These are phyloP conservation scores for Yamadazyma diospyri DNA, from an alignment of 1,139 yeast genomes.

Conservation along the genomic window DNA sequence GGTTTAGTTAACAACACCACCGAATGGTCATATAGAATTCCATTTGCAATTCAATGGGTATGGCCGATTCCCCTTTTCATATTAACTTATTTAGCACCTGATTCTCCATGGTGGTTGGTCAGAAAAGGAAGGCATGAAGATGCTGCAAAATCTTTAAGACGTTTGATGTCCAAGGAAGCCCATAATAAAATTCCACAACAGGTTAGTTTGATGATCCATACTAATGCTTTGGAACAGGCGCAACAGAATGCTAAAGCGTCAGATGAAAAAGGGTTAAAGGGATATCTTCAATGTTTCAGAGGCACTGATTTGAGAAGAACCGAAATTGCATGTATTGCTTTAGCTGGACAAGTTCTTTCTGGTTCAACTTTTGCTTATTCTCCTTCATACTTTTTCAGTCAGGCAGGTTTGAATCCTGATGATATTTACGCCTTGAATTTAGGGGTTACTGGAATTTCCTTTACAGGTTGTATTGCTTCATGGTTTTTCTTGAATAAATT, in stretches of 20 bases:
- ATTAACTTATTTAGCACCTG: slow-evolving; percentile 22
- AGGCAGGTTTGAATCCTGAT: slow-evolving; percentile 17
- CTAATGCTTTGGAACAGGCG: slow-evolving; percentile 23
- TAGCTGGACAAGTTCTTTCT: slow-evolving; percentile 21
- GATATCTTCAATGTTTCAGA: slow-evolving; percentile 23
- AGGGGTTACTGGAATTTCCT: slow-evolving; percentile 24
- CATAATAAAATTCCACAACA: slow-evolving; percentile 18
- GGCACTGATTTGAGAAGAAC: slow-evolving; percentile 24
- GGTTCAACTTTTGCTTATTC: slow-evolving; percentile 21
- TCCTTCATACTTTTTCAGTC: slow-evolving; percentile 20
- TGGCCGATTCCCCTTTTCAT: slow-evolving; percentile 23
- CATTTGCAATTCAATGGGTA: slow-evolving; percentile 28
- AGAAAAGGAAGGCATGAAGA: slow-evolving; percentile 21
- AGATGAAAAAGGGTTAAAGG: slow-evolving; percentile 18
- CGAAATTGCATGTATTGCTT: slow-evolving; percentile 22
- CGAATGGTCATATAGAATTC: slow-evolving; percentile 23
- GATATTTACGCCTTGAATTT: slow-evolving; percentile 22
- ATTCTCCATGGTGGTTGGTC: slow-evolving; percentile 27
- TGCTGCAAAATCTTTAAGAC: slow-evolving; percentile 19
- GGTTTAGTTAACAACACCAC: slow-evolving; percentile 19
- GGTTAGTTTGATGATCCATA: slow-evolving; percentile 22
- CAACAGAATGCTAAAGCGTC: slow-evolving; percentile 15
- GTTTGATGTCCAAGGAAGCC: slow-evolving; percentile 17
- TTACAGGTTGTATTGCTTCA: slow-evolving; percentile 15
- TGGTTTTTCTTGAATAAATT: slow-evolving; percentile 19